These are phyloP conservation scores for Fusarium goolgardi DNA, from an alignment of 2,329 filamentous ascomycete species.

Conservation along the genomic window DNA sequence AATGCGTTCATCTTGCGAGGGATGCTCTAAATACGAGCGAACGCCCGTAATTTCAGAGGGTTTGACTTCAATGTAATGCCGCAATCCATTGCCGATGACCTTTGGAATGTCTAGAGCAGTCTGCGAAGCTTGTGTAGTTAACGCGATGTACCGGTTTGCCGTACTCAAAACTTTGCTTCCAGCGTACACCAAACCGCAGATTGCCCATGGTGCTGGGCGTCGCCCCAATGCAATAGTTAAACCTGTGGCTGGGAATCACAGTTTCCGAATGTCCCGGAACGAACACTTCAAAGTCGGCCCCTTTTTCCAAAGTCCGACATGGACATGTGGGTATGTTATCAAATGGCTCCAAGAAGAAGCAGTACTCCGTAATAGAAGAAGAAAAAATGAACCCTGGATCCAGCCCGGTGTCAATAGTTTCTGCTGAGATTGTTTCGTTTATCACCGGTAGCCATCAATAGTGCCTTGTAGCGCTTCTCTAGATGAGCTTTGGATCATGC, in stretches of 20 bases:
- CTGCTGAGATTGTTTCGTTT: conserved; percentile 42
- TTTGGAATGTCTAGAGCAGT: conserved; percentile 26
- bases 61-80: conserved; percentile 16
- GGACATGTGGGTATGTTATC: not conserved
- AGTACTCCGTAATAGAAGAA: not conserved
- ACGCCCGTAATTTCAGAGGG: conserved; percentile 27
- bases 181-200: conserved; percentile 18
- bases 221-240: conserved; percentile 29
- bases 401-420: conserved; percentile 35
- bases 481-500: conserved; percentile 12
- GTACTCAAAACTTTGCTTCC: conserved; percentile 11
- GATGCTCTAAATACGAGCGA: conserved; percentile 18
- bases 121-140: conserved; percentile 17
- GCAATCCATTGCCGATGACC: not conserved
- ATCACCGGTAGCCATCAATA: conserved; percentile 33
- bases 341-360: not conserved
- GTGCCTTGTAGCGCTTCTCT: conserved; percentile 22
- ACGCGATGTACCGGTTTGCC: conserved; percentile 11
- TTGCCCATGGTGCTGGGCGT: conserved; percentile 24
- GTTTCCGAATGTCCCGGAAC: conserved; percentile 16
- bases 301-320: not conserved
- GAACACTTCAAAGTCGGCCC: conserved; percentile 13
- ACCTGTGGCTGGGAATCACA: conserved; percentile 20
- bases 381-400: conserved; percentile 21
- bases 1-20: conserved; percentile 9